These are phyloP conservation scores for Suillus ampliporus DNA, from an alignment of 768 basidiomycete species.

Conservation along the genomic window DNA sequence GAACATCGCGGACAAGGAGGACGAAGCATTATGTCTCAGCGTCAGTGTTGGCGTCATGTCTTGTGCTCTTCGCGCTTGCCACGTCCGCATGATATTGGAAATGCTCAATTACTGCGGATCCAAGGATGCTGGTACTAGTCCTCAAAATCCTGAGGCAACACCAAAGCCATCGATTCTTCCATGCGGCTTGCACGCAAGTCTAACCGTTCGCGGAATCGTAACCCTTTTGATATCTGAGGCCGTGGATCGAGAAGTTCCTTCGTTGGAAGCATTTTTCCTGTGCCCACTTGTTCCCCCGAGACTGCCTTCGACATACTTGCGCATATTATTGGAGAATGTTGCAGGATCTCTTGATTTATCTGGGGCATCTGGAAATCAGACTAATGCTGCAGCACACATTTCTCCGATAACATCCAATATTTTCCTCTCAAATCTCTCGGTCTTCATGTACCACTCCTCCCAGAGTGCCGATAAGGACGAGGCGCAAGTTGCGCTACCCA, in stretches of 20 bases:
- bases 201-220: conserved; percentile 51
- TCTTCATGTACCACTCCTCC: conserved; percentile 54
- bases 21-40: conserved; percentile 46
- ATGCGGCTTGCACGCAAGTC: conserved; percentile 36
- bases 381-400: conserved; percentile 13
- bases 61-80: conserved; percentile 59
- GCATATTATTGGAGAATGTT: conserved; percentile 53
- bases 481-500: conserved; percentile 55
- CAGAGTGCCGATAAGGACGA: conserved; percentile 13
- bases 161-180: conserved; percentile 23
- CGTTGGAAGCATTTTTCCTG: conserved; percentile 52
- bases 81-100: conserved; percentile 56
- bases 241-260: conserved; percentile 11
- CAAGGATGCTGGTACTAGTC: not conserved
- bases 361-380: conserved; percentile 12
- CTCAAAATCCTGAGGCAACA: conserved; percentile 22
- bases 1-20: conserved; percentile 8
- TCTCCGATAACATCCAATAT: conserved; percentile 16
- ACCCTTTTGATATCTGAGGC: conserved; percentile 51
- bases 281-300: conserved; percentile 64
- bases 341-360: conserved; percentile 27
- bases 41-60: conserved; percentile 57
- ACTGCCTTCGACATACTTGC: conserved; percentile 54
- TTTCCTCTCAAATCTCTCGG: conserved; percentile 54
- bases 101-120: conserved; percentile 41